Evolutionary conservation across 768 basidiomycete species (phyloP), one percentile per base, ranked within the genome.

Genomic region (Fomitopsis serialis): DNA sequence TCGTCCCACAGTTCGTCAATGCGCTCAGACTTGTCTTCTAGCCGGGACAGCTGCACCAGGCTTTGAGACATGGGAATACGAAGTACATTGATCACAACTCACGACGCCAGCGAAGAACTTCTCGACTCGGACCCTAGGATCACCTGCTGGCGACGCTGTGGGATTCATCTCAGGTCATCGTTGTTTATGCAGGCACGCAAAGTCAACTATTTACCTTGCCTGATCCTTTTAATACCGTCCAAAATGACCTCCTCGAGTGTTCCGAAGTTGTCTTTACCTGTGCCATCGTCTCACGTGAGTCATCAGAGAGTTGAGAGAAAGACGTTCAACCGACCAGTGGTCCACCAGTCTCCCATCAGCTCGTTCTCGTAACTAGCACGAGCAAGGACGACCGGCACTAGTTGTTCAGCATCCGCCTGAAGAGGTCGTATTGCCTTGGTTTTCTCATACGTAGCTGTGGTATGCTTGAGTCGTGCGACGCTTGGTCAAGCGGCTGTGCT

Each of bases 41-140:
- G 72, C 57, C 53, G 67, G 11, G 63, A 27, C 63, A 85, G 84
- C 84, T 85, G 53, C 15, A 52, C 32, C 34, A 32, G 27, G 19
- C 13, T 46, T 9, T 42, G n/a, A 19, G 35, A 35, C 36, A 25
- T 12, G 7, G 12, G 21, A 15, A 13, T 5, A 15, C n/a, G 53
- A 15, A 24, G 23, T n/a, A 35, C 11, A 15, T 17, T 42, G 45
- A 27, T 35, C 11, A 25, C 35, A 3, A 76, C 89, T 57, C 63
- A 96, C 95, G 46, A 90, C 72, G 44, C 80, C 78, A 37, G 85
- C 78, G 17, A 95, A 74, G 64, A 85, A 92, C 60, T 88, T 93
- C 66, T 99, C 95, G 27, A 98, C 70, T 45, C 88, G 80, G 46
- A 91, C 72, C 42, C 82, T 80, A 2, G 85, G 73, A 68, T 98